These are phyloP conservation scores for Garcileccinum viscosum DNA, from an alignment of 1,284 basidiomycete genomes.

Conservation along the genomic window DNA sequence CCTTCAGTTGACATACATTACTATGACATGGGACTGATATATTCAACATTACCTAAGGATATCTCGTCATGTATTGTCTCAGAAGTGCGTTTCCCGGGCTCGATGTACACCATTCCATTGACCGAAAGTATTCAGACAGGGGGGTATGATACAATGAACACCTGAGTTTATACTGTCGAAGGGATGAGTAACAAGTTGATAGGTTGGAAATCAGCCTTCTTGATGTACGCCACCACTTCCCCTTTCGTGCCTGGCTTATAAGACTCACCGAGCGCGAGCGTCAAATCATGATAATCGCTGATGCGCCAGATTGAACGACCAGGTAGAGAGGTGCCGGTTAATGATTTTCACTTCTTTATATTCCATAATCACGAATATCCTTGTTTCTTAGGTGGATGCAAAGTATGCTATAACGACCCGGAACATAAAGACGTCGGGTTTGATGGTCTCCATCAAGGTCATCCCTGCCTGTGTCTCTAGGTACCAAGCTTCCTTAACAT, in stretches of 20 bases:
- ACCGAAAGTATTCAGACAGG: constrained; percentile 39
- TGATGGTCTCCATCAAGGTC: too few species aligned
- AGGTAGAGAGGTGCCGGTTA: neutral
- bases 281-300: too few species aligned
- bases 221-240: neutral
- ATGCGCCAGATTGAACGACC: neutral
- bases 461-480: too few species aligned
- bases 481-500: too few species aligned
- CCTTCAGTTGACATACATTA: too few species aligned
- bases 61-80: constrained; percentile 30
- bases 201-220: neutral
- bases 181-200: neutral
- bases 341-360: neutral
- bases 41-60: constrained; percentile 17
- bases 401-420: neutral
- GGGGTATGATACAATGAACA: constrained; percentile 20
- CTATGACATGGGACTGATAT: constrained; percentile 13
- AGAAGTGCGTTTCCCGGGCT: constrained; percentile 40
- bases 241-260: too few species aligned
- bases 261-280: too few species aligned
- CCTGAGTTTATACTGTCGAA: neutral
- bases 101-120: constrained; percentile 43
- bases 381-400: neutral
- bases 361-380: neutral
- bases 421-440: neutral